Evolutionary conservation across 2,329 filamentous ascomycete genomes (phyloP).

Genomic region (Aschersonia sp.): DNA sequence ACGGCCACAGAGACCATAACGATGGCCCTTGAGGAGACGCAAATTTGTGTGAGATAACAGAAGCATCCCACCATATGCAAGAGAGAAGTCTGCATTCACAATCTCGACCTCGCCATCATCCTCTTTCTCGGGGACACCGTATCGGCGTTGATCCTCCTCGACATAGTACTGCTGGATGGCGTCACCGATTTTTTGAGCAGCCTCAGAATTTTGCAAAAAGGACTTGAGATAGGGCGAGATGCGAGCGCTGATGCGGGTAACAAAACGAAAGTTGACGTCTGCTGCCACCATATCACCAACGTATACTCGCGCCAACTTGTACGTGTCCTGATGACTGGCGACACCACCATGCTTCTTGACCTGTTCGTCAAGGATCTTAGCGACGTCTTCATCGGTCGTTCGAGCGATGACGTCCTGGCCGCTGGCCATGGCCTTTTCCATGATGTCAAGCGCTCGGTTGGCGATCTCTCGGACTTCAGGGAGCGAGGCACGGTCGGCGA

Average conservation of each 20-base stretch:
- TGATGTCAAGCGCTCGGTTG: constrained; percentile 66
- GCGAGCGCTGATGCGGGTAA: constrained; percentile 54
- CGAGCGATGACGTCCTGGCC: constrained; percentile 52
- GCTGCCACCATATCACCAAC: constrained; percentile 75
- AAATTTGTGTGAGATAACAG: constrained; percentile 92
- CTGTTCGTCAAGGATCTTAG: constrained; percentile 58
- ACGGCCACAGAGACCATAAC: constrained; percentile 90
- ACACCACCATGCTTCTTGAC: constrained; percentile 56
- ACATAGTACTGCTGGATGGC: constrained; percentile 66
- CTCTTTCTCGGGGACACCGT: constrained; percentile 68
- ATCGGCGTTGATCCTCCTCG: constrained; percentile 76
- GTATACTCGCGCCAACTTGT: constrained; percentile 55
- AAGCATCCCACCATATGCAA: constrained; percentile 96
- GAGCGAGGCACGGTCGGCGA: constrained; percentile 75
- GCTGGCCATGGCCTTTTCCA: constrained; percentile 82
- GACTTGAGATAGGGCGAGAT: constrained; percentile 63
- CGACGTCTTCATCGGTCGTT: constrained; percentile 57
- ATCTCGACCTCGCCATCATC: constrained; percentile 91
- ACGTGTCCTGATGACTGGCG: constrained; percentile 43
- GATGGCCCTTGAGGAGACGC: constrained; percentile 85
- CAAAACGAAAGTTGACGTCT: constrained; percentile 69
- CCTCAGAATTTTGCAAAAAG: constrained; percentile 47
- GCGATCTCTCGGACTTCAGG: constrained; percentile 91
- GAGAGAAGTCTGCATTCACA: constrained; percentile 93
- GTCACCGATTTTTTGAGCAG: constrained; percentile 48